These are phyloP conservation scores for Rachicladosporium sp. DNA, from an alignment of 2,329 filamentous ascomycete species.

Conservation along the genomic window DNA sequence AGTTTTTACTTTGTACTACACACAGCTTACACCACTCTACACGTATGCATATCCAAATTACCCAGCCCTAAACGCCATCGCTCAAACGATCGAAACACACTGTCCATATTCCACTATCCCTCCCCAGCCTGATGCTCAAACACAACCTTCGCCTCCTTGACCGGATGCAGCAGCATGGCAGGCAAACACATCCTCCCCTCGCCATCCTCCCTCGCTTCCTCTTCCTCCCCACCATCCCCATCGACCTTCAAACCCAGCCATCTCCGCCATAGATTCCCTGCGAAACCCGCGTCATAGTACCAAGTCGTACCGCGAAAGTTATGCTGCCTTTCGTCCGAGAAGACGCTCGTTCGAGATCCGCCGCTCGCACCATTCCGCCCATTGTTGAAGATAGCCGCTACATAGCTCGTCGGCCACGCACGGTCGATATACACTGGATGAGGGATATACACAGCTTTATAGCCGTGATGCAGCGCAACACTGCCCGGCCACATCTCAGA, in stretches of 20 bases:
- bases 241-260: constrained; percentile 45
- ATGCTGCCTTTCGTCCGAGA: constrained; percentile 39
- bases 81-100: neutral
- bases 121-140: constrained; percentile 22
- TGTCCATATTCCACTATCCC: neutral
- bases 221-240: constrained; percentile 34
- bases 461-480: constrained; percentile 59
- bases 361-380: constrained; percentile 40
- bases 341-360: constrained; percentile 35
- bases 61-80: no score
- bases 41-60: no score
- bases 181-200: constrained; percentile 39
- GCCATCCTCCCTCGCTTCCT: constrained; percentile 24
- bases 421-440: constrained; percentile 47
- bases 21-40: no score
- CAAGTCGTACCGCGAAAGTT: constrained; percentile 42
- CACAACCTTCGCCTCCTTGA: constrained; percentile 35
- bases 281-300: constrained; percentile 42
- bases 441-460: constrained; percentile 60
- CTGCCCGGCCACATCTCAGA: constrained; percentile 67
- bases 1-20: no score
- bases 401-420: constrained; percentile 41
- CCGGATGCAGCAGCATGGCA: constrained; percentile 34
- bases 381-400: constrained; percentile 44
- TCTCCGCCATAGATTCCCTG: constrained; percentile 42